Conservation (phyloP, 257 asterid species). For the Scutellaria galericulata region DNA sequence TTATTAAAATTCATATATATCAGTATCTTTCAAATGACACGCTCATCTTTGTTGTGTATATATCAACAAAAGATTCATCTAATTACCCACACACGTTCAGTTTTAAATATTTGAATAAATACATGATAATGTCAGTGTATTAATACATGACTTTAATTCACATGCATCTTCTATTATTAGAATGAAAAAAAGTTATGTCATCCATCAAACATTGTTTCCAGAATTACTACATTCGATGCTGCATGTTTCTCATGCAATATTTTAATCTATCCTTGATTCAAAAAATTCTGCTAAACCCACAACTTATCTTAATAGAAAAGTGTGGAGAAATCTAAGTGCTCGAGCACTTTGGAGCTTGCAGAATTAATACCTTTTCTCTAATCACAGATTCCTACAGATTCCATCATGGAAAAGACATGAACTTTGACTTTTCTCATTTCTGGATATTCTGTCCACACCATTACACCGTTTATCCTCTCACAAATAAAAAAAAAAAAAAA, state of each 20-base stretch:
- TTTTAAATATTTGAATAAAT: too few relatives aligned
- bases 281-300: not conserved
- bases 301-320: slow-evolving; percentile 1
- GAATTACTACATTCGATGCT: not conserved
- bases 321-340: slow-evolving; percentile 2
- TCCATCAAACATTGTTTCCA: not conserved
- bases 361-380: slow-evolving; percentile 15
- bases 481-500: too few relatives aligned
- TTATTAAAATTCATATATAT: too few relatives aligned
- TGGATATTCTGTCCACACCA: slow-evolving; percentile 38
- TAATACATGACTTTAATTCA: too few relatives aligned
- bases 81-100: too few relatives aligned
- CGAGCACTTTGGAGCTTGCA: not conserved
- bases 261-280: too few relatives aligned
- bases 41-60: too few relatives aligned
- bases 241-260: not conserved
- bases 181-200: not conserved
- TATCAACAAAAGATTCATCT: too few relatives aligned
- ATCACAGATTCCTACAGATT: slow-evolving; percentile 33
- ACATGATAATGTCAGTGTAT: too few relatives aligned
- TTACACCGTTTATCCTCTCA: not conserved
- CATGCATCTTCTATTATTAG: too few relatives aligned
- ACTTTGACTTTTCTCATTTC: slow-evolving; percentile 15
- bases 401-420: slow-evolving; percentile 37
- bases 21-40: too few relatives aligned